Evolutionary conservation across 441 rosid species (phyloP), one percentile per base, ranked within the genome.

Genomic region (Mallotus repandus): DNA sequence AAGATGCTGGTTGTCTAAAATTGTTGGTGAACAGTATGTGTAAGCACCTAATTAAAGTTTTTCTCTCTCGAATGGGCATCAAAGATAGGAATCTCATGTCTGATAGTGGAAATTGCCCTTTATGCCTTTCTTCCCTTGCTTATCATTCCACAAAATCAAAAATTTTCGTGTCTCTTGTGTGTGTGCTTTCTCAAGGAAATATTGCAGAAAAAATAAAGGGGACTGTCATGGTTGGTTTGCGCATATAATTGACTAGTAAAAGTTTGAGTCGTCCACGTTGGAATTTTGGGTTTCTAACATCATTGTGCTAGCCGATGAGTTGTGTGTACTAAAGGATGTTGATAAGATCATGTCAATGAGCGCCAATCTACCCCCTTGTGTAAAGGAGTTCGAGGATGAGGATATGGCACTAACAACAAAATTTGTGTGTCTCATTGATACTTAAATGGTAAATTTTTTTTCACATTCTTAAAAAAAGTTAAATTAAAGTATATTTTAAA

Each of bases 51-150:
- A 38, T 10, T 16, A 69, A 64, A 45, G 43, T 48, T 38, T 35
- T 0, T 46, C 15, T 7, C 12, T 45, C 13, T 32, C 9, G 15
- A 72, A 63, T 21, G 68, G 82, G 84, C 81, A 80, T 82, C 84
- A 58, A 77, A 78, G 75, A 71, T 65, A 70, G 77, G 90, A 86
- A 87, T 87, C 78, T 78, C 61, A 68, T 70, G 71, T 69, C 67
- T 77, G 74, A 53, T 81, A 85, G 90, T 84, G 90, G 93, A 79
- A 0, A 67, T 67, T 76, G 74, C 78, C 78, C 82, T 81, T 89
- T 87, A 87, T 92, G 73, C 96, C 81, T 90, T 89, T 63, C 89
- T 90, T 89, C 12, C 67, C 68, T 48, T 2, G 48, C 82, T 76
- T 16, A 49, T 49, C 38, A 63, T 61, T 65, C n/a, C 45, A 5